Evolutionary conservation across 139 green algal genomes (phyloP), one percentile per base, ranked within the genome.

Genomic region (Bryopsis sp.): DNA sequence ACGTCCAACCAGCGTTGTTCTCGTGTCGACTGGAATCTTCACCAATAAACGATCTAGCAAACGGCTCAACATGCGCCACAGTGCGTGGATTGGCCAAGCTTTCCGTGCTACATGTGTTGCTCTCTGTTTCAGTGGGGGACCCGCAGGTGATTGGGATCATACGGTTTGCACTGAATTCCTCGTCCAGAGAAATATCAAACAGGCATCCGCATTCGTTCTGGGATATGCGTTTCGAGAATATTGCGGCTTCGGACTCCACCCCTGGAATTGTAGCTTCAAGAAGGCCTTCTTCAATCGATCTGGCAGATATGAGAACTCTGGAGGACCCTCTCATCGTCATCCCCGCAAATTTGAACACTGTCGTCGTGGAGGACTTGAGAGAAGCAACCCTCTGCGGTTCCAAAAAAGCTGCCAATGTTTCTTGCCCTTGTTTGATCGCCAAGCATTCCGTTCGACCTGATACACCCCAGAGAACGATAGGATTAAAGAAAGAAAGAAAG

Each of bases 91-190:
- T 54, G 43, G 43, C 43, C 11, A 54, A 11, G 46, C 83, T 84
- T 70, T 84, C 78, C 3, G 78, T 77, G 26, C 33, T 82, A 28
- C 64, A 3, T n/a, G 81, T 81, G 33, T 48, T 59, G 37, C 39
- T 19, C 1, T 34, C 61, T 36, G 74, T 70, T 8, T 35, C 29
- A 34, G 37, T 33, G 47, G 35, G 54, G 48, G 66, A 50, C 61
- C 76, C 76, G 74, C 76, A 81, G 8, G 79, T 7, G 2, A 77
- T 15, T 11, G 68, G 39, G 28, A 38, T 35, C 65, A 64, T 39
- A 7, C 8, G 24, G 8, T n/a, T 64, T 8, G n/a, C n/a, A 7
- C 7, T 15, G 26, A 32, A 64, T n/a, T 32, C 57, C 8, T 32
- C 57, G 57, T 64, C 57, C 8, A 64, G 32, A 8, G 57, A 39